Conservation (phyloP, 2,329 filamentous ascomycete species). For the Alternaria angustiovoidea region DNA sequence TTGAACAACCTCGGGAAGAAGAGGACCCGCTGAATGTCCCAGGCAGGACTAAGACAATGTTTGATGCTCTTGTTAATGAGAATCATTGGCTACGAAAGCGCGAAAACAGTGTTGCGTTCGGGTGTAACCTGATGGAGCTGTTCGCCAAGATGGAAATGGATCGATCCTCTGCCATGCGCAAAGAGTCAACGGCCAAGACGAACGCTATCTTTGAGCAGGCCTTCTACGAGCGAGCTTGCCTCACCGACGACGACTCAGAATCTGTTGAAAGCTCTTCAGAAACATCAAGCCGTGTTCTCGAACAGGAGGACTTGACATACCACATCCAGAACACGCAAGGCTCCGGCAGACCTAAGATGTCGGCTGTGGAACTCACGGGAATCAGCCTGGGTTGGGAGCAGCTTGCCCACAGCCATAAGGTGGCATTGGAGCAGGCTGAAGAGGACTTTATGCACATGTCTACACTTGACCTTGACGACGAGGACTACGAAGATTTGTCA, state of each 20-base stretch:
- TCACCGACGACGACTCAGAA: conserved; percentile 16
- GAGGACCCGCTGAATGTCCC: conserved; percentile 18
- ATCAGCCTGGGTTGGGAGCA: conserved; percentile 17
- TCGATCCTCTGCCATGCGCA: background rate
- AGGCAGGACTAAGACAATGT: conserved; percentile 24
- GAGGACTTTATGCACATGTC: conserved; percentile 17
- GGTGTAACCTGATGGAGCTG: conserved; percentile 21
- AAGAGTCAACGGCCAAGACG: conserved; percentile 4
- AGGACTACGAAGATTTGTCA: conserved; percentile 13
- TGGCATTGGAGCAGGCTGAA: conserved; percentile 16
- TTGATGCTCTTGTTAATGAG: conserved; percentile 38
- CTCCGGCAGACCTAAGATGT: conserved; percentile 16
- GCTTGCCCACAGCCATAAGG: conserved; percentile 10
- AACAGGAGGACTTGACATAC: conserved; percentile 1
- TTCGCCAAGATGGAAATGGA: conserved; percentile 19
- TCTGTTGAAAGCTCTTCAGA: conserved; percentile 1
- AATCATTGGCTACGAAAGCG: conserved; percentile 43
- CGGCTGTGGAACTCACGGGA: conserved; percentile 14
- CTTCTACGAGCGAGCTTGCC: conserved; percentile 9
- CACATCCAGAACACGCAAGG: conserved; percentile 7
- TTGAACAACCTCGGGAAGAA: conserved; percentile 24
- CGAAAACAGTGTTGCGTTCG: conserved; percentile 29
- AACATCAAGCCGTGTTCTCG: conserved; percentile 1
- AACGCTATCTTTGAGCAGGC: background rate
- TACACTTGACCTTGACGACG: conserved; percentile 7